Percentiles rank a stretch among this genome's conserved stretches.
Conservation (phyloP, 2,329 filamentous ascomycete species). For the Setomelanomma holmii region DNA sequence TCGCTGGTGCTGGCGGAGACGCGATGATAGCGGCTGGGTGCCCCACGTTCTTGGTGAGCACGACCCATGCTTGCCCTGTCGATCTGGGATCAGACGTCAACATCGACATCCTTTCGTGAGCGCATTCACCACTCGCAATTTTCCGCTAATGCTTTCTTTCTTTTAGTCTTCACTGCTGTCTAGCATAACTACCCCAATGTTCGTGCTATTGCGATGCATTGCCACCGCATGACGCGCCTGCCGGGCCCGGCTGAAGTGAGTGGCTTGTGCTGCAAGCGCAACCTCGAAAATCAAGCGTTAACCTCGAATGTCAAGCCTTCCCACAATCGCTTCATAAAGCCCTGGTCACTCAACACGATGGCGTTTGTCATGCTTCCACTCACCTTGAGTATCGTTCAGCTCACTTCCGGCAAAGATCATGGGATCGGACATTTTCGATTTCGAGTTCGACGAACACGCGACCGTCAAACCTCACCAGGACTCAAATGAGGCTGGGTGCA, state of each 20-base stretch:
- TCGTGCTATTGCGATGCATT: background rate
- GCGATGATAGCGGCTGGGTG: constrained; percentile 14
- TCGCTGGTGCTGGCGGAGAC: background rate
- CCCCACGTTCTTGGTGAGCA: constrained; percentile 24
- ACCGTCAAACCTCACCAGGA: no score
- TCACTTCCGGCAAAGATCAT: no score
- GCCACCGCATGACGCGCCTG: background rate
- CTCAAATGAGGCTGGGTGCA: no score
- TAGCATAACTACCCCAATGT: background rate
- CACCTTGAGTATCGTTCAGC: no score
- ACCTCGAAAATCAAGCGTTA: constrained; percentile 16
- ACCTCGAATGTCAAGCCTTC: no score
- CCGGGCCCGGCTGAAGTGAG: no score
- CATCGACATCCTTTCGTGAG: background rate
- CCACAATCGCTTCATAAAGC: no score
- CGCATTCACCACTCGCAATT: background rate
- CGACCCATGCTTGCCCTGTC: constrained; percentile 1
- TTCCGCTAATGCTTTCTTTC: no score
- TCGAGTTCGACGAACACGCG: background rate
- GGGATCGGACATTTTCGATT: background rate
- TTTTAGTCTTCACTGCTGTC: no score
- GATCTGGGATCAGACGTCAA: no score
- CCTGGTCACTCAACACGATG: no score
- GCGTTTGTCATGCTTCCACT: no score
- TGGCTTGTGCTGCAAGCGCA: background rate